Evolutionary conservation across 2,329 filamentous ascomycete genomes (phyloP), one percentile per base, ranked within the genome.

Genomic region (Colletotrichum caudatum): DNA sequence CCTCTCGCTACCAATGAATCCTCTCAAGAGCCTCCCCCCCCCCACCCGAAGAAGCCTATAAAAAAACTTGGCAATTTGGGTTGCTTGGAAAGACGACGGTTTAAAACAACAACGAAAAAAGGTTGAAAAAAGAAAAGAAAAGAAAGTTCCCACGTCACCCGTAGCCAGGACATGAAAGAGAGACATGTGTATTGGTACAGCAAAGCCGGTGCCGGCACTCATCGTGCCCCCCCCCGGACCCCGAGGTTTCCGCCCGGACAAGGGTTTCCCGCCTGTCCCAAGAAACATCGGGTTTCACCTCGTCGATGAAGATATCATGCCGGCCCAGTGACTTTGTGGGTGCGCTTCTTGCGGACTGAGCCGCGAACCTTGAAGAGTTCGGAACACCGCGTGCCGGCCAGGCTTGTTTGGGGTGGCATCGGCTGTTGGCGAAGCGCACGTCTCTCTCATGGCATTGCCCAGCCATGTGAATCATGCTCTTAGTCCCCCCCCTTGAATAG

Each of bases 71-170:
- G 60, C 29, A 23, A 58, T 53, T 18, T 0, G 37, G 0, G 37
- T n/a, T 58, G 16, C 20, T 58, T 16, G 18, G n/a, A 77, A 64
- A 75, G 74, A 62, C 76, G 76, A 75, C 44, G 75, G 75, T 29
- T 56, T 7, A 20, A 20, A 20, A 8, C 7, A 44, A 44, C 2
- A 44, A 18, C 3, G 16, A 41, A 41, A 9, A 41, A 5, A 14
- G 6, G n/a, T n/a, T 12, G 39, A 41, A 18, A 18, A 41, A 41
- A 44, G 18, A 44, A 18, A 44, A 3, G 2, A 2, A 46, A 46
- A 46, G 54, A 8, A n/a, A 69, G 77, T 4, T 76, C 76, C 5
- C 76, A 75, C 66, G 71, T 72, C 20, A 78, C 76, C 56, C 77
- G 76, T 35, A 64, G 73, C 72, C 57, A 74, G 74, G 62, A 75